These are phyloP conservation scores for Cryptosporidium xiaoi DNA, from an alignment of 169 alveolate species.

Conservation along the genomic window DNA sequence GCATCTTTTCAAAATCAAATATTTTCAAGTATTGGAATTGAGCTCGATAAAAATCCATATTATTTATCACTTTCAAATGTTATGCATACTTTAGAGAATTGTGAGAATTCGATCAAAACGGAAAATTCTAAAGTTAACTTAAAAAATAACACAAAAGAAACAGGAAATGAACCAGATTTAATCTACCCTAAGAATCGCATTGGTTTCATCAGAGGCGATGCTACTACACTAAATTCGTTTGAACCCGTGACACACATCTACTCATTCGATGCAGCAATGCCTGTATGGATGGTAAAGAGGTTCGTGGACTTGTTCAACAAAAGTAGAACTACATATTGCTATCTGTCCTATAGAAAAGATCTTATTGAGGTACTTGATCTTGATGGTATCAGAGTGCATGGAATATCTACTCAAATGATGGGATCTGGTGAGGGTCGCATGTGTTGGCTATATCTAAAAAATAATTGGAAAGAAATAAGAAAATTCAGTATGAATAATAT, in stretches of 20 bases:
- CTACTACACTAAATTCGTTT: slow-evolving; percentile 82
- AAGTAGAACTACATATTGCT: slow-evolving; percentile 80
- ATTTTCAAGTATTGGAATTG: slow-evolving; percentile 82
- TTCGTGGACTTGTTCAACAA: slow-evolving; percentile 79
- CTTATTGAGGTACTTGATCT: slow-evolving; percentile 80
- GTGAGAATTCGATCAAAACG: not conserved
- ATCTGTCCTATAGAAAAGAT: slow-evolving; percentile 80
- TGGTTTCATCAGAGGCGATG: slow-evolving; percentile 86
- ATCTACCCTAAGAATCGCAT: slow-evolving; percentile 23
- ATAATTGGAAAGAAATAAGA: slow-evolving; percentile 81
- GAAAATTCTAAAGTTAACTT: slow-evolving; percentile 19
- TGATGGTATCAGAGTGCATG: slow-evolving; percentile 78
- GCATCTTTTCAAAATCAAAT: slow-evolving; percentile 75
- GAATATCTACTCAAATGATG: slow-evolving; percentile 85
- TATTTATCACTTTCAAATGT: slow-evolving; percentile 61
- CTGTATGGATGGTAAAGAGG: slow-evolving; percentile 84
- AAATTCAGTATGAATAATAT: not conserved
- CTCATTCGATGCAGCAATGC: slow-evolving; percentile 89
- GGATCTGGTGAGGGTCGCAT: slow-evolving; percentile 85
- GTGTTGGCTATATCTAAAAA: slow-evolving; percentile 85
- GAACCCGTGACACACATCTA: slow-evolving; percentile 89
- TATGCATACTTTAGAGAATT: slow-evolving; percentile 12
- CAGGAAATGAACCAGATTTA: slow-evolving; percentile 26
- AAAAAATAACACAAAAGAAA: slow-evolving; percentile 2
- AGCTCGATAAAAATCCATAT: slow-evolving; percentile 71